Evolutionary conservation across 2,329 filamentous ascomycete species (phyloP), one percentile per base, ranked within the genome.

Genomic region (Cladophialophora yegresii): DNA sequence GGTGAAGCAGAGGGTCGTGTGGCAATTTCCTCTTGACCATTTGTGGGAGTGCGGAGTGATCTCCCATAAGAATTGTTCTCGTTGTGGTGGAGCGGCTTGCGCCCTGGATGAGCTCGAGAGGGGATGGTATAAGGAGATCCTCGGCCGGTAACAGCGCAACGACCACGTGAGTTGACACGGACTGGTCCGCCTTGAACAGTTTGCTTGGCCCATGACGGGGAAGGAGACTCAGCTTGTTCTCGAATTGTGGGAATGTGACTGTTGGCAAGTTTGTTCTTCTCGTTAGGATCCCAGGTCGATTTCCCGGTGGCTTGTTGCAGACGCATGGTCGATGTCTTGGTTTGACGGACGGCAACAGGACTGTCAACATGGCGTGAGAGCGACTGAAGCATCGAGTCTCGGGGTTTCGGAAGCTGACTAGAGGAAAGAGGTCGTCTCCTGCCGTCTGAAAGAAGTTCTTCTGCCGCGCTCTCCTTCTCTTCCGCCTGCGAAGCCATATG

Each of bases 91-190:
- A 50, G 45, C 22, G 45, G 54, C 30, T 60, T 60, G 16, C 20
- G 23, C 12, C 10, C 43, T 16, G 53, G 49, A 12, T 28, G 51
- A 12, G 53, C 45, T 12, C 58, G 57, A 20, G 61, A 47, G 23
- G 66, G 56, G 32, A 65, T 61, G 8, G 61, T 64, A 58, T 67
- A 69, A 13, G 69, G 69, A 28, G 67, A 69, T 8, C 69, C 67
- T 56, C 64, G 55, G 40, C 47, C 62, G 23, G 69, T 67, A 22
- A 69, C 67, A 16, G 53, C 65, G 32, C 63, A 55, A 12, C 66
- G 66, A 45, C 59, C 60, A 45, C 53, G 63, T 16, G 67, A 69
- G 23, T 50, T 43, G 2, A 65, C 58, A 23, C 65, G 67, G 45
- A 65, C 36, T 16, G 65, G 65, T n/a, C 58, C 65, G 9, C 32